Base-by-base conservation (phyloP, 202 grass and related monocot species). In the Brachypodium distachyon region DNA sequence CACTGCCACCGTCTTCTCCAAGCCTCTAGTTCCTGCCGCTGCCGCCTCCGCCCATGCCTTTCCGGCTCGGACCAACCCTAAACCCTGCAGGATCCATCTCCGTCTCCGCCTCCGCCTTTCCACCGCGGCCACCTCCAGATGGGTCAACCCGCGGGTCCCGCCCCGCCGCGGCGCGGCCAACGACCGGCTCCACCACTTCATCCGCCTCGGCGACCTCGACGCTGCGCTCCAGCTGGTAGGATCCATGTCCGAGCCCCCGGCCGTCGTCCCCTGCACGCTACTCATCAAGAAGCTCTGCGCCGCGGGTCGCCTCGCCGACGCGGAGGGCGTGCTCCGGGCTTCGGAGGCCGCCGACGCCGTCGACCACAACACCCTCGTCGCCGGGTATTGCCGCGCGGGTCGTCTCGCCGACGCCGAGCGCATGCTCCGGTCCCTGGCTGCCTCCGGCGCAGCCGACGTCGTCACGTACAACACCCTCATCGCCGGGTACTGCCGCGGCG, bases 391-490 rank as follows among this genome's bases (percentile, higher is more conserved):
- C 72, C 72, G 78, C 28, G 42, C 19, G 5, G 64, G 78, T 4
- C 52, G 40, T 1, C 67, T 74, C 43, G 11, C 51, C 43, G 67
- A 63, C 33, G 78, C 72, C 5, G 68, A 73, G 36, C 63, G 78
- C 23, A 72, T 77, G n/a, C 72, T 81, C 32, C 44, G 37, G 25
- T n/a, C 74, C 53, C 33, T 86, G 29, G 77, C 74, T 62, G 21
- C 19, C 14, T 76, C 84, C 44, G 77, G 78, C 72, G 56, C 73
- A 19, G 65, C 78, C 25, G 73, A 82, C 48, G 72, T 73, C 34
- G 70, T 75, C 54, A 75, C 72, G 25, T 75, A 60, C 54, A 75
- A 60, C 72, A 75, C 76, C 14, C 74, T 87, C 56, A 81, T 77
- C 56, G 48, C 37, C 4, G 84, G 73, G 2, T 72, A 82, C 78